Evolutionary conservation across 1,139 yeast species (phyloP).

Genomic region (Taphrina flavorubra): DNA sequence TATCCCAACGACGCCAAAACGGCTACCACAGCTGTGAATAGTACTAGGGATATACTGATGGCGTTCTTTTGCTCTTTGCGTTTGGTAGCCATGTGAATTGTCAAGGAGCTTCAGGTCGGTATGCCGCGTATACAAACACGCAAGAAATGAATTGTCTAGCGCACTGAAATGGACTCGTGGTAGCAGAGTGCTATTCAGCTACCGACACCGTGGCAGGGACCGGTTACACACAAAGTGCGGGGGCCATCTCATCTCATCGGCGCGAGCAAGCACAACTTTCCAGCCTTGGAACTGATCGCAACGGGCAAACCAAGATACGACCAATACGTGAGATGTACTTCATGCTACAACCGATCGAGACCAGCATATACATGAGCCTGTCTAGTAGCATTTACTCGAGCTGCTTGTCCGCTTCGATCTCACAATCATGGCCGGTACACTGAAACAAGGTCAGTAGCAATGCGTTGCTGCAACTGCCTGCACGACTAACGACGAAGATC

Average conservation of each 20-base stretch:
- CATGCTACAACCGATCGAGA: too few species aligned
- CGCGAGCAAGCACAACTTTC: not conserved
- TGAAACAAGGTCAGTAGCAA: constrained; percentile 8
- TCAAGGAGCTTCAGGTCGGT: too few species aligned
- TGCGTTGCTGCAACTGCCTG: not conserved
- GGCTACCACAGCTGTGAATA: constrained; percentile 10
- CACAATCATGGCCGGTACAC: constrained; percentile 16
- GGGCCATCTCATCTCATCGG: constrained; percentile 7
- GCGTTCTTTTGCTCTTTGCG: not conserved
- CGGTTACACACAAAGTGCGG: not conserved
- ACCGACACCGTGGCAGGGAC: too few species aligned
- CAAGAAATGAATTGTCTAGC: too few species aligned
- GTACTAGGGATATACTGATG: not conserved
- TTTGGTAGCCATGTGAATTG: not conserved
- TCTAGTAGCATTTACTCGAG: too few species aligned
- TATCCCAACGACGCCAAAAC: constrained; percentile 4
- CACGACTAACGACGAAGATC: constrained; percentile 10
- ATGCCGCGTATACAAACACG: too few species aligned
- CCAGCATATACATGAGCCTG: too few species aligned
- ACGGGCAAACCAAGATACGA: not conserved
- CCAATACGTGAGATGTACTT: not conserved
- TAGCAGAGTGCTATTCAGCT: too few species aligned
- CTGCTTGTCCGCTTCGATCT: too few species aligned
- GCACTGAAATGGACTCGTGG: too few species aligned
- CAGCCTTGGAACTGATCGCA: too few species aligned